A percentile compares a stretch with the other conserved stretches of the same genome.
These are phyloP conservation scores for Schizochytrium sp. DNA, from an alignment of 108 stramenopile genomes.

Conservation along the genomic window DNA sequence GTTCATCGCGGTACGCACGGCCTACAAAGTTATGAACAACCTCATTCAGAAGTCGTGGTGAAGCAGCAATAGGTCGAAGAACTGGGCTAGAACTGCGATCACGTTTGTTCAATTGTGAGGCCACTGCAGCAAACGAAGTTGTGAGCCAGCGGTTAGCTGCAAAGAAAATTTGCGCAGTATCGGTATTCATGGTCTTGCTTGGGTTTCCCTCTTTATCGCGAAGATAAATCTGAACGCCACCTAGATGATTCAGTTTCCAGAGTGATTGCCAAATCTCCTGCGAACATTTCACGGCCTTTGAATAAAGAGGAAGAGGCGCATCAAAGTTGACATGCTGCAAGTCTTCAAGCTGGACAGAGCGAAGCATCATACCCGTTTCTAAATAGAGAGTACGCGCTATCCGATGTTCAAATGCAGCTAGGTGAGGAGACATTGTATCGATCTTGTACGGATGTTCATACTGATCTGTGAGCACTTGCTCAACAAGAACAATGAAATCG, in stretches of 20 bases:
- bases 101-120: neutral
- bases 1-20: slow-evolving; percentile 13
- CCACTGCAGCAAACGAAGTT: slow-evolving; percentile 16
- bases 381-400: neutral
- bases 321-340: slow-evolving; percentile 41
- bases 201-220: neutral
- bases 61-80: neutral
- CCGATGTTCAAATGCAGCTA: neutral
- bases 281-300: neutral
- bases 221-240: slow-evolving; percentile 1
- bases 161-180: neutral
- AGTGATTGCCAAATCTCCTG: slow-evolving; percentile 45
- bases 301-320: neutral
- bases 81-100: neutral
- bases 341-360: slow-evolving; percentile 31
- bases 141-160: slow-evolving; percentile 14
- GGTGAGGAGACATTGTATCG: neutral
- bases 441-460: neutral
- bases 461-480: neutral
- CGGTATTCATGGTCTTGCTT: neutral
- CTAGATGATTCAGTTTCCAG: slow-evolving; percentile 56
- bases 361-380: slow-evolving; percentile 8
- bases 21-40: neutral
- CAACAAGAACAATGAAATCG: slow-evolving; percentile 38
- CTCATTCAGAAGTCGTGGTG: slow-evolving; percentile 7